Base-by-base conservation (phyloP, 2,329 filamentous ascomycete genomes). In the Gliomastix tumulicola region DNA sequence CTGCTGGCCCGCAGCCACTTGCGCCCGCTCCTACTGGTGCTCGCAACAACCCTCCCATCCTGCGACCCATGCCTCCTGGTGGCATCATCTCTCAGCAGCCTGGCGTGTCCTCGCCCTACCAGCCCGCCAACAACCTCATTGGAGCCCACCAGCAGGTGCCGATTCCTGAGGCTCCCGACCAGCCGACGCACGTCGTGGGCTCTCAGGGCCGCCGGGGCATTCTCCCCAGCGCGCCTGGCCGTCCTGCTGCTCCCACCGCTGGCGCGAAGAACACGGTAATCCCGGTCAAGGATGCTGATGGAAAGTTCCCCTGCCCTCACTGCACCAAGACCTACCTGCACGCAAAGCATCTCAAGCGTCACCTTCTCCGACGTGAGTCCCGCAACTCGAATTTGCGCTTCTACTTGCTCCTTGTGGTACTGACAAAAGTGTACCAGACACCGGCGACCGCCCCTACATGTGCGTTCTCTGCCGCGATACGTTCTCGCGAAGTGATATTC, bases 251-350 rank as follows among this genome's bases (percentile, higher is more conserved):
- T 19, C 79, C 85, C 21, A 80, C 78, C 46, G 74, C 76, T 30
- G 69, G 76, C 21, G 72, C 76, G 9, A 94, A 95, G 72, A 86
- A 75, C 52, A 82, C 85, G 42, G 79, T 86, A 44, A 92, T 94
- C 44, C 88, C 89, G 13, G 84, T 87, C 49, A 96, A 97, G 69
- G 90, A 97, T 61, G 88, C 88, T 8, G 90, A 97, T 59, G 92
- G 92, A 56, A 97, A 97, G 69, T 98, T 94, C 57, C 90, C 92
- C 41, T 98, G 92, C 66, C 88, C 88, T 52, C 89, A 97, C 62
- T 98, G 92, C 68, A 95, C 88, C 53, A 97, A 97, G 72, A 96
- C 89, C 7, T 98, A 98, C 57, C 73, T 97, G 40, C 92, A 97
- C 60, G 85, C 90, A 32, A 97, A 98, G 72, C 92, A 97, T 65